These are phyloP conservation scores for Hypoxylon sp. DNA, from an alignment of 2,329 filamentous ascomycete species.

Conservation along the genomic window DNA sequence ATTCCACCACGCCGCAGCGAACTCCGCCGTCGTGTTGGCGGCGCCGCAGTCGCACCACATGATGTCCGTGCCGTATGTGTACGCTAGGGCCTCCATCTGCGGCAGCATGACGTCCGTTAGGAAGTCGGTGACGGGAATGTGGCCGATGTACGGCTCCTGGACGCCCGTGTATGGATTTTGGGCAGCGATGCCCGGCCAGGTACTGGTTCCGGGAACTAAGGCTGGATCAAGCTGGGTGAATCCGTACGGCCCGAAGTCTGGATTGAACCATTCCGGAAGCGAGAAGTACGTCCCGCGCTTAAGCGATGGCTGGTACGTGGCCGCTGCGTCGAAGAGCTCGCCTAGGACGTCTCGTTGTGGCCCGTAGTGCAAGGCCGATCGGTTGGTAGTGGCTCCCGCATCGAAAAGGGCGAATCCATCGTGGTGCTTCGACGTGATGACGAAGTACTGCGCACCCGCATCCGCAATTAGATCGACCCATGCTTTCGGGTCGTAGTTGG, in stretches of 20 bases:
- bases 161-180: slow-evolving; percentile 58
- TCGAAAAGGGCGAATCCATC: slow-evolving; percentile 62
- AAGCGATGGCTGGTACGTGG: slow-evolving; percentile 55
- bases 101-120: slow-evolving; percentile 58
- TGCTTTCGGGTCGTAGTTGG: slow-evolving; percentile 60
- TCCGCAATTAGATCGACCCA: slow-evolving; percentile 55
- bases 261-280: slow-evolving; percentile 63
- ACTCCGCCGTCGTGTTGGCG: slow-evolving; percentile 56
- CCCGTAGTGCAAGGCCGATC: slow-evolving; percentile 56
- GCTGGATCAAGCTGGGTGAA: slow-evolving; percentile 52
- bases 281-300: slow-evolving; percentile 62
- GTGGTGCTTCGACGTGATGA: slow-evolving; percentile 61
- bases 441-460: slow-evolving; percentile 58
- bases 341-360: slow-evolving; percentile 56
- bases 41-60: slow-evolving; percentile 64
- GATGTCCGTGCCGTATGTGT: slow-evolving; percentile 58
- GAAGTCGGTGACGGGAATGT: slow-evolving; percentile 55
- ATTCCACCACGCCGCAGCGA: slow-evolving; percentile 59
- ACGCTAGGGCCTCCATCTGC: slow-evolving; percentile 60
- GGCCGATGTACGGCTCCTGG: slow-evolving; percentile 58
- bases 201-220: slow-evolving; percentile 46
- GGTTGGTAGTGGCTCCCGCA: slow-evolving; percentile 53
- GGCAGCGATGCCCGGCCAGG: slow-evolving; percentile 55
- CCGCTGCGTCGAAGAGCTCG: slow-evolving; percentile 59
- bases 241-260: slow-evolving; percentile 58